Evolutionary conservation across 371 early-diverging fungal species (phyloP).

Genomic region (Parasitella parasitica): DNA sequence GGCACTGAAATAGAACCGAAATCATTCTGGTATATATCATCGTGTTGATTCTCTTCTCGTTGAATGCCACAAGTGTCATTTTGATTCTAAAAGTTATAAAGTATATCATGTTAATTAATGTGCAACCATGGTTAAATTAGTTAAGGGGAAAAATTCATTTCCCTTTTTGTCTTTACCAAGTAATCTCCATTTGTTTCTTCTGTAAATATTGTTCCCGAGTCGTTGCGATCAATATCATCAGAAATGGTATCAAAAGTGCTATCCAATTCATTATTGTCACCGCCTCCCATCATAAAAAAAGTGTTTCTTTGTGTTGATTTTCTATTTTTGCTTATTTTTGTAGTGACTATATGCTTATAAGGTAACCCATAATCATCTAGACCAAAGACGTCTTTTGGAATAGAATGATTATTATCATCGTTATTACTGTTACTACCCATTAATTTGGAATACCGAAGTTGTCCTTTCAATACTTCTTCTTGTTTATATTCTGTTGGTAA

Average conservation of each 20-base stretch:
- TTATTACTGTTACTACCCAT: constrained; percentile 2
- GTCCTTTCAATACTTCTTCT: constrained; percentile 32
- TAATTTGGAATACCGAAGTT: constrained; percentile 33
- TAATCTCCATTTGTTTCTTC: neutral
- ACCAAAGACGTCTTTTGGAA: neutral
- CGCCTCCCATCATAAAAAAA: constrained; percentile 11
- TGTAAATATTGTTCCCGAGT: neutral
- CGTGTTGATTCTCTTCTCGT: neutral
- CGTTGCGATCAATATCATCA: neutral
- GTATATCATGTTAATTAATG: neutral
- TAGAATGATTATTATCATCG: neutral
- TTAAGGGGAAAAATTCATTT: neutral
- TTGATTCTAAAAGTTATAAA: neutral
- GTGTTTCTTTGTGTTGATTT: constrained; percentile 12
- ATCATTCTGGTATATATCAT: neutral
- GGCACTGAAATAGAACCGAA: neutral
- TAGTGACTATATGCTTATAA: constrained; percentile 5
- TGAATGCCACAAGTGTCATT: neutral
- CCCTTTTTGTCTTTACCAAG: neutral
- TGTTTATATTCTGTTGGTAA: constrained; percentile 32
- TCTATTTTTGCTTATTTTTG: constrained; percentile 8
- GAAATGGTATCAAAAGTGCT: neutral
- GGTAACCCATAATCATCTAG: neutral
- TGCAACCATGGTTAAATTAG: neutral
- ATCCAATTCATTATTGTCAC: neutral